phyloP scores from a whole-genome alignment of 352 stramenopile species.

The Thraustotheca clavata region DNA sequence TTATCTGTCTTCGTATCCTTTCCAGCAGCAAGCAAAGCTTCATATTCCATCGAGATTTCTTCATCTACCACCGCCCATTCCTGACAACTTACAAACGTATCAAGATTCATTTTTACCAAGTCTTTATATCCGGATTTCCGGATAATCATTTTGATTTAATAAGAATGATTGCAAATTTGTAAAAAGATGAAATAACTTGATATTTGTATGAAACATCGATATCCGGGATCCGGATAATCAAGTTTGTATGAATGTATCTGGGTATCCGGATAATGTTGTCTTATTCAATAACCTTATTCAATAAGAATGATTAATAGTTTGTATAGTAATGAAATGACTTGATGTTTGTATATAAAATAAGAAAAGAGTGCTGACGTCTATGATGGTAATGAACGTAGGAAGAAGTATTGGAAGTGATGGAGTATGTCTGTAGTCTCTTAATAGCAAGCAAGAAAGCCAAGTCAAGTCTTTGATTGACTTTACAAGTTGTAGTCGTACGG shows the following conservation, averaged over 20 bases:
- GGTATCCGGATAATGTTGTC: too few relatives aligned
- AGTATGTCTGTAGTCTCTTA: constrained; percentile 1
- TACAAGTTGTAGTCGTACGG: constrained; percentile 10
- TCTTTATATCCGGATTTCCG: neutral
- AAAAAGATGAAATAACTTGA: neutral
- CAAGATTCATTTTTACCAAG: constrained; percentile 11
- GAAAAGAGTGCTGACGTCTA: too few relatives aligned
- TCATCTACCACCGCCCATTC: neutral
- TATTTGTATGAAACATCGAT: neutral
- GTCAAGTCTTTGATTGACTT: constrained; percentile 19
- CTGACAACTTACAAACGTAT: constrained; percentile 12
- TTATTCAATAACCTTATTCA: too few relatives aligned
- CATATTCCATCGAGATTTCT: neutral
- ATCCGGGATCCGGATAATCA: too few relatives aligned
- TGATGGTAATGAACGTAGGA: too few relatives aligned
- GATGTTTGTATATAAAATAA: neutral
- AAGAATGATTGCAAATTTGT: too few relatives aligned
- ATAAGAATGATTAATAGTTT: too few relatives aligned
- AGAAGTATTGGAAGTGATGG: too few relatives aligned
- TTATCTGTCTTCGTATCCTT: neutral
- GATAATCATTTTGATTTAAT: too few relatives aligned
- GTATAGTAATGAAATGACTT: neutral
- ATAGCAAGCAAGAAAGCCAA: constrained; percentile 16
- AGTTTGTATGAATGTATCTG: too few relatives aligned
- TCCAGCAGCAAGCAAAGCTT: neutral